Percentiles rank a stretch among this genome's conserved stretches.
Evolutionary conservation across 1,139 yeast genomes (phyloP).

Genomic region (Meyerozyma sp.): DNA sequence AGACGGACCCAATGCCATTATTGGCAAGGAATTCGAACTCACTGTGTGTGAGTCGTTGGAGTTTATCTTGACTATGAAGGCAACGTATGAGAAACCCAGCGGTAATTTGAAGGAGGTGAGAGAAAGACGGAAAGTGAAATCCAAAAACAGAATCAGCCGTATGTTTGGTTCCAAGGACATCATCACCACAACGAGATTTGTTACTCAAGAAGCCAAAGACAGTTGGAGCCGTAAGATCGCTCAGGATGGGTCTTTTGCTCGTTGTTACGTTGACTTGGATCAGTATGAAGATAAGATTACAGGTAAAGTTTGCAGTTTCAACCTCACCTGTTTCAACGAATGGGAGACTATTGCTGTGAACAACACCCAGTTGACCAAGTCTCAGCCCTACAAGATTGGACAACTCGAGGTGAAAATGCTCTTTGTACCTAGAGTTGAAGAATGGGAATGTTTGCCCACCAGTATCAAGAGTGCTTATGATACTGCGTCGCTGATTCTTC

Average conservation of each 20-base stretch:
- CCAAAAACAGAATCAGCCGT: conserved; percentile 41
- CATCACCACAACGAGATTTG: conserved; percentile 49
- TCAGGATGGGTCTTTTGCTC: conserved; percentile 83
- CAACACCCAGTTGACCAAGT: conserved; percentile 21
- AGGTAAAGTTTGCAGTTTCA: conserved; percentile 48
- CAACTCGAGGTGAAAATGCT: conserved; percentile 68
- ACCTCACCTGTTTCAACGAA: conserved; percentile 68
- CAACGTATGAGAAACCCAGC: conserved; percentile 50
- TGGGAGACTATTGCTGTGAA: conserved; percentile 54
- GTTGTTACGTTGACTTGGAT: conserved; percentile 61
- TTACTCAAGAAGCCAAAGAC: conserved; percentile 48
- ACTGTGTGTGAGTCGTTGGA: conserved; percentile 63
- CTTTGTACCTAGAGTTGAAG: conserved; percentile 57
- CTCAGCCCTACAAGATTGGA: conserved; percentile 61
- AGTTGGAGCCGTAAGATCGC: conserved; percentile 59
- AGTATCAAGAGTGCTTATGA: conserved; percentile 57
- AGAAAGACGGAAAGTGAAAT: conserved; percentile 47
- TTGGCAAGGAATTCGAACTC: conserved; percentile 83
- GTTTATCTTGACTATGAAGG: conserved; percentile 70
- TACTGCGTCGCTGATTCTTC: conserved; percentile 41
- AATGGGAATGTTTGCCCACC: conserved; percentile 57
- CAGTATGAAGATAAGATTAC: conserved; percentile 52
- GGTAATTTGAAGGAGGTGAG: conserved; percentile 53
- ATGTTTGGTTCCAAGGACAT: conserved; percentile 46
- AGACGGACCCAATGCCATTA: conserved; percentile 31